Evolutionary conservation across 495 filamentous ascomycete species (phyloP).

Genomic region (Podospora pseudocomata): DNA sequence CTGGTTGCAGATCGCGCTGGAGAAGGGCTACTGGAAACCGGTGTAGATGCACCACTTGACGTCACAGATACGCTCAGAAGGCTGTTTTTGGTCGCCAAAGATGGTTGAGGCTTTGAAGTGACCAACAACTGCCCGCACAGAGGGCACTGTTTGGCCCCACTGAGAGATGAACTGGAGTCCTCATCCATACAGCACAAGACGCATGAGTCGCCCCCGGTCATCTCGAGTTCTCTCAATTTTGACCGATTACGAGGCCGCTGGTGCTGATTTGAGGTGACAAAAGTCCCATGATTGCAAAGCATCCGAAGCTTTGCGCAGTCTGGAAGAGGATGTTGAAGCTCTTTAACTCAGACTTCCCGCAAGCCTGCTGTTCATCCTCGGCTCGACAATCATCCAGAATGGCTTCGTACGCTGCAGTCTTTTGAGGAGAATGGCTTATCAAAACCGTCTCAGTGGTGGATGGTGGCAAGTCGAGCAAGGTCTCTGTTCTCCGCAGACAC

Average conservation of each 20-base stretch:
- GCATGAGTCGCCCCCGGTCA: not conserved
- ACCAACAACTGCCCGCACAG: not conserved
- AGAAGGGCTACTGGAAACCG: not conserved
- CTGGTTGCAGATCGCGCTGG: not conserved
- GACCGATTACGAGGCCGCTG: not conserved
- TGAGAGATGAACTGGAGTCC: not conserved
- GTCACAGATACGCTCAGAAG: not conserved
- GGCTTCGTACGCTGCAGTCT: not conserved
- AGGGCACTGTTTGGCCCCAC: not conserved
- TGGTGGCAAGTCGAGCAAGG: not conserved
- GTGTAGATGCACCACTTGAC: not conserved
- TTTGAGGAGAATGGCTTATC: not conserved
- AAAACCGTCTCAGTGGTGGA: not conserved
- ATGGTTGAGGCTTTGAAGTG: not conserved
- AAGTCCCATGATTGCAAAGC: constrained; percentile 14
- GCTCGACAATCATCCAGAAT: not conserved
- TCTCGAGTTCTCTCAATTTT: not conserved
- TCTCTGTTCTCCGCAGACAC: constrained; percentile 9
- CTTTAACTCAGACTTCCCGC: not conserved
- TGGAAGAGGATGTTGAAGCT: not conserved
- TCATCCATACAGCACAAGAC: not conserved
- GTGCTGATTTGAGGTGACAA: not conserved
- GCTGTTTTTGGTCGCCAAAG: not conserved
- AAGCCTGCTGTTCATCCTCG: constrained; percentile 4
- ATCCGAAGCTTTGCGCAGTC: constrained; percentile 5